phyloP scores from a whole-genome alignment of 106 monocot genomes.

The Apostasia ramifera region DNA sequence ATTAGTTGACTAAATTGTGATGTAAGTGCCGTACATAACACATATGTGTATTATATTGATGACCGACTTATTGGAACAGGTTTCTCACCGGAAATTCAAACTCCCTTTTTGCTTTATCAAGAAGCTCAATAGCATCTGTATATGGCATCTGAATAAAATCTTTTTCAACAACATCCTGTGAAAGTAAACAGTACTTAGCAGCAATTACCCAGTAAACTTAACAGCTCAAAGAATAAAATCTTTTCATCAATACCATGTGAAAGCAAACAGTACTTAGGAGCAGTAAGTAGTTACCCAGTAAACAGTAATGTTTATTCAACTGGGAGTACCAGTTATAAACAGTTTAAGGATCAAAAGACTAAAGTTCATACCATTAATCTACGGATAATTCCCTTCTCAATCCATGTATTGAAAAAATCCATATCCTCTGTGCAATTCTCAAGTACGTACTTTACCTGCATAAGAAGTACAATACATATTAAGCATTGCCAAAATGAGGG shows the following conservation, averaged over 20 bases:
- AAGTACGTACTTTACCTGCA: conserved; percentile 82
- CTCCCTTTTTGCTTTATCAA: conserved; percentile 75
- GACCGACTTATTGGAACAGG: background rate
- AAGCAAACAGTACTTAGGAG: no score
- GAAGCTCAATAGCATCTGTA: conserved; percentile 80
- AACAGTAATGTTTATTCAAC: background rate
- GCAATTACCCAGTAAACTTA: no score
- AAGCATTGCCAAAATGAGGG: background rate
- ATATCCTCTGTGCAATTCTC: conserved; percentile 98
- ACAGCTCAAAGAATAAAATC: no score
- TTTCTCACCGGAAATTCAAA: conserved; percentile 90
- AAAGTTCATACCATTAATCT: conserved; percentile 56
- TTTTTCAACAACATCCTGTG: conserved; percentile 86
- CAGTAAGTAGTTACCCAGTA: no score
- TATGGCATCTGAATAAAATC: conserved; percentile 91
- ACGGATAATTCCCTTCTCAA: conserved; percentile 89
- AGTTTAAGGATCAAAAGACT: background rate
- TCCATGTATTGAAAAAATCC: conserved; percentile 96
- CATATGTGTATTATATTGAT: no score
- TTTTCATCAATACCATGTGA: background rate
- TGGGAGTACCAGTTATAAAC: background rate
- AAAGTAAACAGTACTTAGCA: background rate
- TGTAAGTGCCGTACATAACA: no score
- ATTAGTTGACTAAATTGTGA: no score
- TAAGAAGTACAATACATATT: conserved; percentile 11